Conservation (phyloP, 257 asterid species). For the Vinca minor region DNA sequence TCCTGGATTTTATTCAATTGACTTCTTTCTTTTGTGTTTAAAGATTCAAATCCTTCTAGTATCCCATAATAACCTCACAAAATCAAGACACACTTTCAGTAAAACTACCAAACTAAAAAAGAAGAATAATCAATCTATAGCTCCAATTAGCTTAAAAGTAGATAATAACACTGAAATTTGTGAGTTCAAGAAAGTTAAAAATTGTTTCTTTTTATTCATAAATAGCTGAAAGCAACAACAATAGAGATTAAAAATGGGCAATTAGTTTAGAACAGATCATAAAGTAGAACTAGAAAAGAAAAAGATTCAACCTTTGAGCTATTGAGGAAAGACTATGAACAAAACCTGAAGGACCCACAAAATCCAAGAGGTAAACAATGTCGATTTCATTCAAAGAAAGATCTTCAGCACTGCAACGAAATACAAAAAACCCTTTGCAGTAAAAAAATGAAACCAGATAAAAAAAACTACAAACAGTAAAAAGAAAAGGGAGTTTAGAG, state of each 20-base stretch:
- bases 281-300: neutral
- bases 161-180: neutral
- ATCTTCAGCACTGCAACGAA: constrained; percentile 46
- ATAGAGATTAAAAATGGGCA: too few relatives aligned
- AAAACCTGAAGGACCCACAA: constrained; percentile 85
- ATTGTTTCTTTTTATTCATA: neutral
- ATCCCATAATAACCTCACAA: neutral
- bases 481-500: constrained; percentile 9
- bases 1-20: neutral
- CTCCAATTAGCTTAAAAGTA: neutral
- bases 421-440: constrained; percentile 4
- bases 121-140: neutral
- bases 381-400: constrained; percentile 60
- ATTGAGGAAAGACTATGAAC: constrained; percentile 47
- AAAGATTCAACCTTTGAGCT: constrained; percentile 39
- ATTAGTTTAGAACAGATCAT: neutral
- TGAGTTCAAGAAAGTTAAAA: neutral
- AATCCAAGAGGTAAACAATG: constrained; percentile 70
- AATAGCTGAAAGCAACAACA: too few relatives aligned
- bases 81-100: too few relatives aligned
- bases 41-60: neutral
- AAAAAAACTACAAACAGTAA: neutral
- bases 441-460: neutral
- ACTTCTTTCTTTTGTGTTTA: neutral
- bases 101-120: neutral